Conservation (phyloP, 257 asterid species). For the Solanum virginianum region DNA sequence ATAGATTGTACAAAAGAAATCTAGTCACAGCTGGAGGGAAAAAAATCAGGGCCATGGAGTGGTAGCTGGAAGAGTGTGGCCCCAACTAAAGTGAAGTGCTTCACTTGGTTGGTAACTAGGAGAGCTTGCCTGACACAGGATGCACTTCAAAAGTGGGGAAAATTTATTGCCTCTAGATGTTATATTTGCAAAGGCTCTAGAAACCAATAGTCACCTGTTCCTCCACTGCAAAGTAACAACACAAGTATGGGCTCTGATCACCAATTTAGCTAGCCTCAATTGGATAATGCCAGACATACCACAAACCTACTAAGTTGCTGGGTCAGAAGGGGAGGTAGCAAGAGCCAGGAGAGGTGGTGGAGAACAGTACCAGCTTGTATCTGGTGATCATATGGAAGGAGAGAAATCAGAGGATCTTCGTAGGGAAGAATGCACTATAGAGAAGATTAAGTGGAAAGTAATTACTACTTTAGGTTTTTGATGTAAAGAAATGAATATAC, state of each 20-base stretch:
- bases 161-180: not conserved
- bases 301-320: not conserved
- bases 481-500: not conserved
- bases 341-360: not conserved
- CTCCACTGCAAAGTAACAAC: not conserved
- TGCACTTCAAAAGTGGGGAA: not conserved
- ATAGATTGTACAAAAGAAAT: not conserved
- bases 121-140: not conserved
- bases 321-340: not conserved
- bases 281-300: not conserved
- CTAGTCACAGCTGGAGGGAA: not conserved
- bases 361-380: not conserved
- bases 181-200: not conserved
- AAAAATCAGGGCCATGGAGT: not conserved
- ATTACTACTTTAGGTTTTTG: not conserved
- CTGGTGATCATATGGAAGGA: not conserved
- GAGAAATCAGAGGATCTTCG: not conserved
- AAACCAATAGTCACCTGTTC: not conserved
- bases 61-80: not conserved
- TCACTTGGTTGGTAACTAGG: not conserved
- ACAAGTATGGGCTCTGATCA: not conserved
- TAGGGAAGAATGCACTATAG: not conserved
- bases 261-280: not conserved
- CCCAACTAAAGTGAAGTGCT: not conserved
- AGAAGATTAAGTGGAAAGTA: not conserved